phyloP scores from a whole-genome alignment of 2,329 filamentous ascomycete genomes.

The Epichloe brachyelytri region DNA sequence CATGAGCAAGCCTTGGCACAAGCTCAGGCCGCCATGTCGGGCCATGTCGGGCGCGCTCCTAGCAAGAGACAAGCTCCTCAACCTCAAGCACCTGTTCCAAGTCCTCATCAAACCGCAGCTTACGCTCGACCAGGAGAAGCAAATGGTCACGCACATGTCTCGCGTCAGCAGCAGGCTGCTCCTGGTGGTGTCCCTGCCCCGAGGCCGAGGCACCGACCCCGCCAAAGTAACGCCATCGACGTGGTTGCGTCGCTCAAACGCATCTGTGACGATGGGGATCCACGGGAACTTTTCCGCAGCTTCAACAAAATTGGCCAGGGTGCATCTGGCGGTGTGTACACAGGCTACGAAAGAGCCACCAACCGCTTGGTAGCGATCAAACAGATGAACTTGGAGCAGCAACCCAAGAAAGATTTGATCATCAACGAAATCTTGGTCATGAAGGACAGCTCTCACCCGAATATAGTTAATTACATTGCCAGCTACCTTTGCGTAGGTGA shows the following conservation, averaged over 20 bases:
- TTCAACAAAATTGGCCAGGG: slow-evolving; percentile 96
- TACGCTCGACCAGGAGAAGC: slow-evolving; percentile 18
- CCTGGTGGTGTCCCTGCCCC: slow-evolving; percentile 34
- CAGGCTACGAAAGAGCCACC: slow-evolving; percentile 70
- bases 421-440: slow-evolving; percentile 99
- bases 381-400: slow-evolving; percentile 98
- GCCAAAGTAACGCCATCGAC: slow-evolving; percentile 71
- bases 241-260: slow-evolving; percentile 72
- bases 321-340: slow-evolving; percentile 90
- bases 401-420: slow-evolving; percentile 97
- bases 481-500: slow-evolving; percentile 84
- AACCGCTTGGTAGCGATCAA: slow-evolving; percentile 95
- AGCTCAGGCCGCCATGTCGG: slow-evolving; percentile 63
- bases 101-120: slow-evolving; percentile 13
- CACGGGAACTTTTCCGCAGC: slow-evolving; percentile 72
- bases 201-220: slow-evolving; percentile 62
- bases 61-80: slow-evolving; percentile 51
- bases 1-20: slow-evolving; percentile 75
- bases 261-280: slow-evolving; percentile 85
- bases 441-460: slow-evolving; percentile 97
- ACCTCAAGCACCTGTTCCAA: slow-evolving; percentile 13
- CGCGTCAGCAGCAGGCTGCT: slow-evolving; percentile 24
- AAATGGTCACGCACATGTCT: slow-evolving; percentile 21
- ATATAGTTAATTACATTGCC: slow-evolving; percentile 99
- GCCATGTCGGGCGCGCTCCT: slow-evolving; percentile 56